These are phyloP conservation scores for Groenewaldozyma sp. DNA, from an alignment of 1,139 yeast genomes.

Conservation along the genomic window DNA sequence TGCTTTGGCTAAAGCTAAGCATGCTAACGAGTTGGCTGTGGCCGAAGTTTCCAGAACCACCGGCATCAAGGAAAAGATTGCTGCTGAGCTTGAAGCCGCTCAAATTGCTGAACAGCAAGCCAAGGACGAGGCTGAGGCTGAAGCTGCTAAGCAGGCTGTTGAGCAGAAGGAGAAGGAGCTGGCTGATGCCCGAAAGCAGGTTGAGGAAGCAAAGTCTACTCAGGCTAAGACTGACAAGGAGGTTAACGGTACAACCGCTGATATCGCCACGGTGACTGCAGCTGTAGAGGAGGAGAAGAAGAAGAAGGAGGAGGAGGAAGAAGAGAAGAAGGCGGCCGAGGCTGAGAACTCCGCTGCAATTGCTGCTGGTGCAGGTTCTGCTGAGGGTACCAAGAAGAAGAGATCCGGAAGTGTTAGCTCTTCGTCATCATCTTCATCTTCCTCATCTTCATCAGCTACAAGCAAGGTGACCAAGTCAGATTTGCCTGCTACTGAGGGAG, in stretches of 20 bases:
- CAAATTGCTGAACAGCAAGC: conserved; percentile 23
- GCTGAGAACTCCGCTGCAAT: conserved; percentile 7
- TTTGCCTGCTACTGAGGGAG: conserved; percentile 8
- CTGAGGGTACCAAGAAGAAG: conserved; percentile 5
- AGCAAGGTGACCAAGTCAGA: conserved; percentile 8
- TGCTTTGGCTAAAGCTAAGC: conserved; percentile 21
- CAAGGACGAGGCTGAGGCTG: conserved; percentile 18
- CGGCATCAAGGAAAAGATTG: conserved; percentile 19
- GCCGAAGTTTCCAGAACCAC: conserved; percentile 21
- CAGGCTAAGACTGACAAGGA: conserved; percentile 3
- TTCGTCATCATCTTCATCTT: too few species aligned
- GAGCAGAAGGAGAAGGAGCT: conserved; percentile 13
- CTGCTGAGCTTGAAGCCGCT: conserved; percentile 24
- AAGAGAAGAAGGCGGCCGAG: conserved; percentile 6
- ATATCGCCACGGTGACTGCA: conserved; percentile 7
- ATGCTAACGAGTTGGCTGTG: conserved; percentile 21
- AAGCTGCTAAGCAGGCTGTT: conserved; percentile 15
- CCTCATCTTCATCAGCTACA: neutral
- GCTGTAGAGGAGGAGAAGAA: conserved; percentile 6
- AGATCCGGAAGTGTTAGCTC: too few species aligned
- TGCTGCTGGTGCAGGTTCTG: conserved; percentile 8
- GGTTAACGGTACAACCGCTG: conserved; percentile 4
- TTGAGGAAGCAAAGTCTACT: conserved; percentile 5
- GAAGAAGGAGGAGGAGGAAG: conserved; percentile 4
- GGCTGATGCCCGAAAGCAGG: conserved; percentile 7